Evolutionary conservation across 169 alveolate species (phyloP).

Genomic region (Babesia ovis): DNA sequence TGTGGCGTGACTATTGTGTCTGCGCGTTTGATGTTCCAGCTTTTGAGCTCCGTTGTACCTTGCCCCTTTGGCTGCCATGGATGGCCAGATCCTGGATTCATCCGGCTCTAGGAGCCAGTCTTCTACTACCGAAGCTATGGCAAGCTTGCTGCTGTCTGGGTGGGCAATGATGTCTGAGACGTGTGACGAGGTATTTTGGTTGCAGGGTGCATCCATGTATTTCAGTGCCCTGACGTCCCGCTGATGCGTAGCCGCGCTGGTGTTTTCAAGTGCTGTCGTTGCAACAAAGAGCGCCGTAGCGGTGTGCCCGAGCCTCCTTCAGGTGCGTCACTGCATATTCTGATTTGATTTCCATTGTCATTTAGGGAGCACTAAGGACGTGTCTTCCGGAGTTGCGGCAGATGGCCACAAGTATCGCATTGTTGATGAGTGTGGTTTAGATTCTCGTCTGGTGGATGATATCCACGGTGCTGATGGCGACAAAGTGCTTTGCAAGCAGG

Average conservation of each 20-base stretch:
- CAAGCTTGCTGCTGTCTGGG: conserved; percentile 54
- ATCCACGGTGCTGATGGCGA: conserved; percentile 27
- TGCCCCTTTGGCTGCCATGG: background rate
- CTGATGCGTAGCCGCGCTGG: conserved; percentile 64
- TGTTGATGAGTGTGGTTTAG: conserved; percentile 32
- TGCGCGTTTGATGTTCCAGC: background rate
- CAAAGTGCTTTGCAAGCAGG: background rate
- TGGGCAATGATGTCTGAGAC: conserved; percentile 69
- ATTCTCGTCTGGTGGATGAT: conserved; percentile 8
- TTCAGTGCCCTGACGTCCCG: conserved; percentile 65
- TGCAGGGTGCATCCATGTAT: too few relatives aligned
- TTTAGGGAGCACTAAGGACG: background rate
- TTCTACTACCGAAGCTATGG: conserved; percentile 51
- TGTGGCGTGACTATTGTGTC: too few relatives aligned
- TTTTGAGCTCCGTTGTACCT: background rate
- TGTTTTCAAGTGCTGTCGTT: conserved; percentile 45
- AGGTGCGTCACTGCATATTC: background rate
- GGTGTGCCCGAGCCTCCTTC: background rate
- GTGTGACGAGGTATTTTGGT: conserved; percentile 27
- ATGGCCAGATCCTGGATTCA: too few relatives aligned
- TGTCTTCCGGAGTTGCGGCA: background rate
- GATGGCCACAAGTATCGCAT: conserved; percentile 20
- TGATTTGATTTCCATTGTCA: background rate
- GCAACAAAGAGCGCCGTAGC: conserved; percentile 8
- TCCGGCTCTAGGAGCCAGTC: background rate